These are phyloP conservation scores for Colletotrichum endophyticum DNA, from an alignment of 2,329 filamentous ascomycete species.

Conservation along the genomic window DNA sequence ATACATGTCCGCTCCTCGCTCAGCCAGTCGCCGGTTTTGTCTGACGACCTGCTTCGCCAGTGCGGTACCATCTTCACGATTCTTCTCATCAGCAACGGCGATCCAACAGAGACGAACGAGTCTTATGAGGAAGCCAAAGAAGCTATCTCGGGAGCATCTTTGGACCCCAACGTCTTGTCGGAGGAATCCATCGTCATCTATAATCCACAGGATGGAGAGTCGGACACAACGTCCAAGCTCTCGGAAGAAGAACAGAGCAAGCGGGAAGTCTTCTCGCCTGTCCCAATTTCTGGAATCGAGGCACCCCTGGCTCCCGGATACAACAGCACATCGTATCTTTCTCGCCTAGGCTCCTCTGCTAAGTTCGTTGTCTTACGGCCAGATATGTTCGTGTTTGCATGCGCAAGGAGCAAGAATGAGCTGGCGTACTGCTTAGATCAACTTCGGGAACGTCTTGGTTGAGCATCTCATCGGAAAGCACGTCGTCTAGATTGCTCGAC, in stretches of 20 bases:
- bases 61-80: neutral
- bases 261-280: neutral
- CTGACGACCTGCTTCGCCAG: neutral
- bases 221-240: fast-evolving
- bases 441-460: neutral
- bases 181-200: neutral
- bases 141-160: neutral
- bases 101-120: neutral
- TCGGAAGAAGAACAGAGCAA: neutral
- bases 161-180: neutral
- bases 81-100: neutral
- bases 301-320: neutral
- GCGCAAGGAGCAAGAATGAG: neutral
- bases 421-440: neutral
- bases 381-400: neutral
- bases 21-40: neutral
- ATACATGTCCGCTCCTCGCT: neutral
- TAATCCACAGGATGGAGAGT: neutral
- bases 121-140: neutral
- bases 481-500: neutral
- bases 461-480: fast-evolving
- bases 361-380: neutral
- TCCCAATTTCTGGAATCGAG: neutral
- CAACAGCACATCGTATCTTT: neutral
- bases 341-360: neutral